A percentile compares a stretch with the other conserved stretches of the same genome.
Evolutionary conservation across 768 basidiomycete genomes (phyloP).

Genomic region (Boletus eberwhitei): DNA sequence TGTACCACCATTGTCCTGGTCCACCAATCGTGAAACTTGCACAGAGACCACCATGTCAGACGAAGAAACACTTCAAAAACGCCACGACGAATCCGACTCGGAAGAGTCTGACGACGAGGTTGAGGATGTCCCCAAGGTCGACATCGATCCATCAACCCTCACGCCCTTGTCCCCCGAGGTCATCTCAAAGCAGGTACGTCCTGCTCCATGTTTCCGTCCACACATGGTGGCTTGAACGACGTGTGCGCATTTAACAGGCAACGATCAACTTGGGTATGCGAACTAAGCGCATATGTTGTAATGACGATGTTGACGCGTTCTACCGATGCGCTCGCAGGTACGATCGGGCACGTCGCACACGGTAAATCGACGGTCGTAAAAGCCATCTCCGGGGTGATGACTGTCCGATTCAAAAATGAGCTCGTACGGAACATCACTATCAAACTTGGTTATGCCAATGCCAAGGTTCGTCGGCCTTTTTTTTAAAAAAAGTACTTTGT

Average conservation of each 20-base stretch:
- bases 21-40: conserved; percentile 14
- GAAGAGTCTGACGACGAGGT: conserved; percentile 60
- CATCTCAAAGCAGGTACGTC: conserved; percentile 82
- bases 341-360: conserved; percentile 98
- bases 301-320: conserved; percentile 2
- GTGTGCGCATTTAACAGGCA: conserved; percentile 50
- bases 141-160: conserved; percentile 78
- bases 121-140: conserved; percentile 59
- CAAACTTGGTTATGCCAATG: conserved; percentile 98
- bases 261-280: conserved; percentile 85
- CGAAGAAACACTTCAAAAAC: conserved; percentile 66
- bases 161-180: conserved; percentile 88
- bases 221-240: background rate
- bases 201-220: background rate
- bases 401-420: conserved; percentile 99
- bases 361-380: conserved; percentile 97
- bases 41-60: conserved; percentile 48
- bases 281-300: background rate
- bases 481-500: background rate
- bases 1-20: no score
- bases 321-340: conserved; percentile 50
- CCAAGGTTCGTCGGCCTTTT: conserved; percentile 63
- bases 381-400: conserved; percentile 97
- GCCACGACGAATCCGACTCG: conserved; percentile 64
- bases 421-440: conserved; percentile 98